Conservation (phyloP, 371 early-diverging fungal genomes). For the Zychaea mexicana region DNA sequence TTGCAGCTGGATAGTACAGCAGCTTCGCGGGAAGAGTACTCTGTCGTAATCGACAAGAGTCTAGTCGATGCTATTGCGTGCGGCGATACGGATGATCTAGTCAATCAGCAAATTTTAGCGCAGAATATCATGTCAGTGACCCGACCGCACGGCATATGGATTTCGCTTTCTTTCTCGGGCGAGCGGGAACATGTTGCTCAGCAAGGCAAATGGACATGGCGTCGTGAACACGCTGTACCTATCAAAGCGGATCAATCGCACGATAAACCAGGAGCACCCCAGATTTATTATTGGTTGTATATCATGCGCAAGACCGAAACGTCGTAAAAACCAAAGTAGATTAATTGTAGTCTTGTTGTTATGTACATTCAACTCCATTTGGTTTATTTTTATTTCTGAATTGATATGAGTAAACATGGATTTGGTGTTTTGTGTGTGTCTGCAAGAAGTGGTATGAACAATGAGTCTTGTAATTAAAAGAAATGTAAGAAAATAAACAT, state of each 20-base stretch:
- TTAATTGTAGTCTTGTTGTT: background rate
- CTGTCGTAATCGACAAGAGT: conserved; percentile 46
- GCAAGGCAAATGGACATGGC: conserved; percentile 21
- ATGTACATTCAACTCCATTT: too few relatives aligned
- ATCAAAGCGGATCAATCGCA: conserved; percentile 25
- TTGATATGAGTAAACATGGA: too few relatives aligned
- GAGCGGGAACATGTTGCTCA: conserved; percentile 21
- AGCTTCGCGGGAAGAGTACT: conserved; percentile 6
- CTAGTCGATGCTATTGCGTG: conserved; percentile 42
- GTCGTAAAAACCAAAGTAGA: background rate
- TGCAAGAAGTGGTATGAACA: too few relatives aligned
- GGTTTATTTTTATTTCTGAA: too few relatives aligned
- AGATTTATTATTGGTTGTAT: conserved; percentile 32
- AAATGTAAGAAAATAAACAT: background rate
- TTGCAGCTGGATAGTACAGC: conserved; percentile 73
- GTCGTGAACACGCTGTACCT: conserved; percentile 21
- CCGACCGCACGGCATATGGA: conserved; percentile 26
- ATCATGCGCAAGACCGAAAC: conserved; percentile 22
- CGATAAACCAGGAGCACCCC: conserved; percentile 34
- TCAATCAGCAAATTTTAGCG: conserved; percentile 18
- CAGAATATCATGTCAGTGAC: conserved; percentile 21
- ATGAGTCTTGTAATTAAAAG: too few relatives aligned
- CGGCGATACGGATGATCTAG: conserved; percentile 39
- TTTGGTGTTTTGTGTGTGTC: too few relatives aligned
- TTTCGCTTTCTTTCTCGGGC: conserved; percentile 34